phyloP scores from a whole-genome alignment of 164 flowering plant genomes.

The Paratinospora sagittata region DNA sequence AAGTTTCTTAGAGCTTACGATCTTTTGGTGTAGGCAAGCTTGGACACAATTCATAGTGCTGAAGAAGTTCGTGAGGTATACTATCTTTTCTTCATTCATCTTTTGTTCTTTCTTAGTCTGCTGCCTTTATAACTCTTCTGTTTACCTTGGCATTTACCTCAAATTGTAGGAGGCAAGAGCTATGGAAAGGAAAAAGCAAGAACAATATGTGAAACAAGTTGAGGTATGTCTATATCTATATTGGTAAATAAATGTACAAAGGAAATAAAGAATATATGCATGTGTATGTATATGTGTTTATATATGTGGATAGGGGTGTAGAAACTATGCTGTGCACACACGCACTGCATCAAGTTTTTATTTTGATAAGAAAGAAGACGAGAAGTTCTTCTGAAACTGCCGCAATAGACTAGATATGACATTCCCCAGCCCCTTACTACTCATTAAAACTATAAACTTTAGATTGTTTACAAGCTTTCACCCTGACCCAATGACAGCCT shows the following conservation, averaged over 20 bases:
- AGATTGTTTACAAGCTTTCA: too few species aligned
- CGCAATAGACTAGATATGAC: too few species aligned
- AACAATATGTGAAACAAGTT: constrained; percentile 46
- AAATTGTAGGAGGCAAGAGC: constrained; percentile 58
- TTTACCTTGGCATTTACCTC: constrained; percentile 1
- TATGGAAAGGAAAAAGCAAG: constrained; percentile 59
- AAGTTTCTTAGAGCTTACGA: constrained; percentile 6
- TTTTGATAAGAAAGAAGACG: too few species aligned
- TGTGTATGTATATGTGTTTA: too few species aligned
- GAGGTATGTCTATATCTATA: constrained; percentile 45
- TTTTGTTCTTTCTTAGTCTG: neutral
- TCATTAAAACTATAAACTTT: too few species aligned
- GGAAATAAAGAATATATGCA: neutral
- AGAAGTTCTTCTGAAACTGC: too few species aligned
- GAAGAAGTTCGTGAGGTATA: constrained; percentile 79
- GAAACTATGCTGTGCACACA: too few species aligned
- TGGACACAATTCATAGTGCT: constrained; percentile 74
- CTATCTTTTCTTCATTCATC: neutral
- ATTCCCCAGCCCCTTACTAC: too few species aligned
- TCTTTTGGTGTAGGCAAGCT: constrained; percentile 48
- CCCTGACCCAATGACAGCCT: too few species aligned
- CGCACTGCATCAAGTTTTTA: neutral
- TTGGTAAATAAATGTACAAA: neutral
- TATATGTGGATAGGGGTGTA: too few species aligned
- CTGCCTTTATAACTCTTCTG: neutral